Percentiles rank a stretch among this genome's conserved stretches.
Conservation (phyloP, 306 rosid species). For the Comarum palustre region DNA sequence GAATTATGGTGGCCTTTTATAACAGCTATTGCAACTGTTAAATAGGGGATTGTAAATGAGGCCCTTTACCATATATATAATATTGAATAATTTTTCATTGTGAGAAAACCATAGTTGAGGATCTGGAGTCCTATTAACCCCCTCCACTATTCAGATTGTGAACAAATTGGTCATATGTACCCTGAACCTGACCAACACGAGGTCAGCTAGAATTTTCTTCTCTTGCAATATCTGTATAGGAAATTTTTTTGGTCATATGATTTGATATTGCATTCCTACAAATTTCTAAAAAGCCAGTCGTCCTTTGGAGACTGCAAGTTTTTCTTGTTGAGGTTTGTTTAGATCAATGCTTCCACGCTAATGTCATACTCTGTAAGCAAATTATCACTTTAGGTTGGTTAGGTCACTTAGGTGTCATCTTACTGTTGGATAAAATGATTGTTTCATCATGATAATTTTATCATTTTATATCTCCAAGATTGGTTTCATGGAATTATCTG, state of each 20-base stretch:
- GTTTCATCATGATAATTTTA: neutral
- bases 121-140: neutral
- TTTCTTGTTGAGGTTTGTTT: constrained; percentile 2
- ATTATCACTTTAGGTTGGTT: constrained; percentile 15
- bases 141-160: neutral
- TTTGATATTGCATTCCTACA: constrained; percentile 2
- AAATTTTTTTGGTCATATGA: neutral
- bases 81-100: neutral
- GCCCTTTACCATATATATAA: neutral
- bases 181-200: neutral
- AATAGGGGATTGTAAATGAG: neutral
- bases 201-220: neutral
- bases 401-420: constrained; percentile 17
- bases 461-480: neutral
- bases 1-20: constrained; percentile 18
- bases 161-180: neutral
- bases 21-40: constrained; percentile 14
- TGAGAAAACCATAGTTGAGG: neutral
- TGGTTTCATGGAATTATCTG: constrained; percentile 1
- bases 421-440: neutral
- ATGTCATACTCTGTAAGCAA: neutral
- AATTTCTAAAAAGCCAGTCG: neutral
- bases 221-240: neutral
- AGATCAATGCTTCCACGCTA: neutral
- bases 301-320: neutral